These are phyloP conservation scores for Boletus tomentosulus DNA, from an alignment of 768 basidiomycete genomes.

Conservation along the genomic window DNA sequence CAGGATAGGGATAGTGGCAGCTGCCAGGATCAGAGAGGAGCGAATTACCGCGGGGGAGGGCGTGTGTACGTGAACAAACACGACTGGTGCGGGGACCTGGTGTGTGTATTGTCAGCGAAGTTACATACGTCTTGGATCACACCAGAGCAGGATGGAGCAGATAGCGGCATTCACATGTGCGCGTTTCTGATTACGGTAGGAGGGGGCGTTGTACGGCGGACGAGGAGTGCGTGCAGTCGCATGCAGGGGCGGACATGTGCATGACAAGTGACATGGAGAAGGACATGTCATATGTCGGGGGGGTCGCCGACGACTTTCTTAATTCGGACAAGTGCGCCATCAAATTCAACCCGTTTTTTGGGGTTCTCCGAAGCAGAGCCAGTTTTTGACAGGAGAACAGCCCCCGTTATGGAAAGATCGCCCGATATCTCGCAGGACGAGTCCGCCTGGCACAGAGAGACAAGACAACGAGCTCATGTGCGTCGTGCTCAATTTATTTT, in stretches of 20 bases:
- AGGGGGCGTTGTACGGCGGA: constrained; percentile 28
- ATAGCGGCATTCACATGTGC: constrained; percentile 34
- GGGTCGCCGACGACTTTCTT: constrained; percentile 28
- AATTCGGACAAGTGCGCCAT: constrained; percentile 24
- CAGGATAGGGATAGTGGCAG: constrained; percentile 8
- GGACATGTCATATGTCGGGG: constrained; percentile 19
- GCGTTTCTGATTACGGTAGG: constrained; percentile 32
- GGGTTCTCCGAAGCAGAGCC: constrained; percentile 22
- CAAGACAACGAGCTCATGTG: neutral
- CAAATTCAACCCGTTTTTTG: constrained; percentile 25
- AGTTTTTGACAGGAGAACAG: constrained; percentile 18
- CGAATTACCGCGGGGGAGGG: constrained; percentile 27
- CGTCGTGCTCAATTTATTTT: constrained; percentile 8
- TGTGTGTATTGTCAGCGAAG: constrained; percentile 30
- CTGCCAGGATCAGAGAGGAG: neutral
- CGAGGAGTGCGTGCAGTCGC: constrained; percentile 19
- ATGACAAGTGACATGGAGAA: constrained; percentile 25
- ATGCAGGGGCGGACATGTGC: constrained; percentile 20
- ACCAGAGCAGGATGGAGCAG: constrained; percentile 21
- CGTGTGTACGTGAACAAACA: constrained; percentile 35
- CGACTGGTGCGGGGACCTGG: constrained; percentile 34
- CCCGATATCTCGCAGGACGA: constrained; percentile 9
- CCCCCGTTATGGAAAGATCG: constrained; percentile 26
- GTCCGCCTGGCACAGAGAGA: neutral
- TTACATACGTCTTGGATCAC: constrained; percentile 30